Percentiles rank a stretch among this genome's conserved stretches.
phyloP scores from a whole-genome alignment of 2,329 filamentous ascomycete species.

The Verticillium longisporum region DNA sequence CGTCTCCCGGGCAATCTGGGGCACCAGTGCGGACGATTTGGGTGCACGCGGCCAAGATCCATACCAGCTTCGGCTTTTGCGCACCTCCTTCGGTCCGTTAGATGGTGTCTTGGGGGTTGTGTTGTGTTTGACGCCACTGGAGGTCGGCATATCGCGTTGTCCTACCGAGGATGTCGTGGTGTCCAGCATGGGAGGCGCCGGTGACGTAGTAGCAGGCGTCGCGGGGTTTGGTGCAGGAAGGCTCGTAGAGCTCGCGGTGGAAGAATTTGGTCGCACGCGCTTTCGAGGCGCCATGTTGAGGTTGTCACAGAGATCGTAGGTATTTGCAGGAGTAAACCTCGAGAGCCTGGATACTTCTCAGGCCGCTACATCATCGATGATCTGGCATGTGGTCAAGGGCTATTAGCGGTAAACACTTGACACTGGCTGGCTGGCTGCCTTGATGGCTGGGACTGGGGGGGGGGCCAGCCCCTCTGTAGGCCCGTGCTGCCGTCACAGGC shows the following conservation, averaged over 20 bases:
- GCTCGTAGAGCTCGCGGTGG: conserved; percentile 13
- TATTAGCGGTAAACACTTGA: neutral
- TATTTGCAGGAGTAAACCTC: conserved; percentile 41
- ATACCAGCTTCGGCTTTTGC: conserved; percentile 54
- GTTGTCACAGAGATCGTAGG: conserved; percentile 37
- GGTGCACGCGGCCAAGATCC: conserved; percentile 50
- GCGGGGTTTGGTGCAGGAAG: conserved; percentile 9
- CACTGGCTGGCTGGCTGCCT: neutral
- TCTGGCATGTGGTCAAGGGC: neutral
- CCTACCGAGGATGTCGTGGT: conserved; percentile 3
- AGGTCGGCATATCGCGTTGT: neutral
- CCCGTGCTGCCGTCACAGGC: neutral
- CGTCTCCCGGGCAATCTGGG: conserved; percentile 51
- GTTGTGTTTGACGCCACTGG: neutral
- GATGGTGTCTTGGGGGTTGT: neutral
- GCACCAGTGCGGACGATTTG: conserved; percentile 52
- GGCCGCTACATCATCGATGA: neutral
- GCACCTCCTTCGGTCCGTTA: conserved; percentile 10
- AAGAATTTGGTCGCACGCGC: conserved; percentile 28
- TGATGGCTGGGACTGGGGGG: neutral
- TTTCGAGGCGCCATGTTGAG: conserved; percentile 33
- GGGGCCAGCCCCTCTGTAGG: neutral
- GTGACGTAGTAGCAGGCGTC: conserved; percentile 12
- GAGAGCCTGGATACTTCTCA: conserved; percentile 33
- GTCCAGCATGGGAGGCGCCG: conserved; percentile 11